Evolutionary conservation across 331 rosid genomes (phyloP).

Genomic region (Prunus yedoensis): DNA sequence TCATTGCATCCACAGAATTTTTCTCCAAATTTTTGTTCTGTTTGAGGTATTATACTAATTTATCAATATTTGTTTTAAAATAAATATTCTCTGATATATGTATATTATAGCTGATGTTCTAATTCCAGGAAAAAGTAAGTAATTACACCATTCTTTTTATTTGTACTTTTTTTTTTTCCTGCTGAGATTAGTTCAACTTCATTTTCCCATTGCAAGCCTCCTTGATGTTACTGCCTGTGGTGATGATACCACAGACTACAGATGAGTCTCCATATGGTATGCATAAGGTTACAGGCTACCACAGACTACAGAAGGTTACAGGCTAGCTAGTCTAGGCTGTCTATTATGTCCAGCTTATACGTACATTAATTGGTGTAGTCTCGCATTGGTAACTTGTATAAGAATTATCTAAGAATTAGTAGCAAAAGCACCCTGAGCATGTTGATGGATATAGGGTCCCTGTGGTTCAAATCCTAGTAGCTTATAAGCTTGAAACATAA

Average conservation of each 20-base stretch:
- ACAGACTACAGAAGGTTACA: too few species aligned
- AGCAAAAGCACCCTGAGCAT: too few species aligned
- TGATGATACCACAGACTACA: neutral
- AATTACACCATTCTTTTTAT: neutral
- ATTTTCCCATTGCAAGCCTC: neutral
- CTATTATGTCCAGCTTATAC: too few species aligned
- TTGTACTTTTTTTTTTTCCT: neutral
- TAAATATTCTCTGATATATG: neutral
- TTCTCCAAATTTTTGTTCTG: conserved; percentile 70
- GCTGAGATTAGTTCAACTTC: neutral
- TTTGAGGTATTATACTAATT: conserved; percentile 50
- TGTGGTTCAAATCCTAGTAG: too few species aligned
- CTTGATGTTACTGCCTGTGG: neutral
- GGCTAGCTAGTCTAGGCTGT: too few species aligned
- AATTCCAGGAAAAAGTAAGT: neutral
- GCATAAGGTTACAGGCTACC: too few species aligned
- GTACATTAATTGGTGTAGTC: too few species aligned
- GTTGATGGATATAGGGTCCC: too few species aligned
- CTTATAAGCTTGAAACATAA: too few species aligned
- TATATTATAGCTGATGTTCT: neutral
- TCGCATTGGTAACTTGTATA: too few species aligned
- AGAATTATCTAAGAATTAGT: too few species aligned
- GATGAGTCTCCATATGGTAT: neutral
- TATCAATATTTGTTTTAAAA: neutral
- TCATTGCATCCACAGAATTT: conserved; percentile 48